These are phyloP conservation scores for Rhizopogon vinicolor DNA, from an alignment of 768 basidiomycete genomes.

Conservation along the genomic window DNA sequence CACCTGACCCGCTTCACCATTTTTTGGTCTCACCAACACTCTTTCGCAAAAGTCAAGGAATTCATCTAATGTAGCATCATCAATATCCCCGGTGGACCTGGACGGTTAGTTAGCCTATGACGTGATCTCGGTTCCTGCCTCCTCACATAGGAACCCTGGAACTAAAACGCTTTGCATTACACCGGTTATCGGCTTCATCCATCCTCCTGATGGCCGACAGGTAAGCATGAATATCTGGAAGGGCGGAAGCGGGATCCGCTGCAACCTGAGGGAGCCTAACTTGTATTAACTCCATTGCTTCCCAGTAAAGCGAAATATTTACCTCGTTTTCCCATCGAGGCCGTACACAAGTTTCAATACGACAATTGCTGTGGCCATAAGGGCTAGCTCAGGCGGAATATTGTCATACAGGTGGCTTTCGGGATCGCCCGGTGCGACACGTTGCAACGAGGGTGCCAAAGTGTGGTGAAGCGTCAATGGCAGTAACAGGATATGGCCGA, in stretches of 20 bases:
- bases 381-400: slow-evolving; percentile 61
- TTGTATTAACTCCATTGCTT: slow-evolving; percentile 7
- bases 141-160: slow-evolving; percentile 44
- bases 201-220: slow-evolving; percentile 36
- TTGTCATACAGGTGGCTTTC: slow-evolving; percentile 54
- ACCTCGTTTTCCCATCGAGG: slow-evolving; percentile 66
- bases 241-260: slow-evolving; percentile 55
- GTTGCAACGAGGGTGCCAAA: slow-evolving; percentile 39
- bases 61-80: slow-evolving; percentile 48
- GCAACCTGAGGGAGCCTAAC: slow-evolving; percentile 39
- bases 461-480: slow-evolving; percentile 56
- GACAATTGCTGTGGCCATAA: slow-evolving; percentile 57
- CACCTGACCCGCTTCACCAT: slow-evolving; percentile 23
- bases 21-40: slow-evolving; percentile 37
- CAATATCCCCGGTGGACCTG: slow-evolving; percentile 53
- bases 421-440: slow-evolving; percentile 33
- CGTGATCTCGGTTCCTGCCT: slow-evolving; percentile 4
- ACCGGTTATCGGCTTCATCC: slow-evolving; percentile 27
- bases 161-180: slow-evolving; percentile 36
- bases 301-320: slow-evolving; percentile 9
- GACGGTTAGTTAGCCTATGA: slow-evolving; percentile 4
- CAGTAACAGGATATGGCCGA: slow-evolving; percentile 51
- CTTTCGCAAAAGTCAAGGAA: slow-evolving; percentile 65
- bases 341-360: slow-evolving; percentile 86
- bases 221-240: slow-evolving; percentile 51